These are phyloP conservation scores for Lactarius pseudohatsudake DNA, from an alignment of 768 basidiomycete species.

Conservation along the genomic window DNA sequence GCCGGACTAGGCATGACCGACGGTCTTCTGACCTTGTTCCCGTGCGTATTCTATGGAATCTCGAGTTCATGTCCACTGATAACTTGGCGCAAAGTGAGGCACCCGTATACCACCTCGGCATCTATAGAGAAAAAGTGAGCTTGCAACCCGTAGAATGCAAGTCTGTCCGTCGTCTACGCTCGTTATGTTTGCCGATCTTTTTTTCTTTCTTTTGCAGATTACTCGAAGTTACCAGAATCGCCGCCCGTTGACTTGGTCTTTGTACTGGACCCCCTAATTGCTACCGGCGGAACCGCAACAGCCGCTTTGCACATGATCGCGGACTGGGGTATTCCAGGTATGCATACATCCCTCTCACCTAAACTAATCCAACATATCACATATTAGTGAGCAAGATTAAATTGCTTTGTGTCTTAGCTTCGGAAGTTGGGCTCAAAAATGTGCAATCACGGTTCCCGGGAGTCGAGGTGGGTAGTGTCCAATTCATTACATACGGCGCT, in stretches of 20 bases:
- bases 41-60: slow-evolving; percentile 46
- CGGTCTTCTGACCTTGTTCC: slow-evolving; percentile 80
- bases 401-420: slow-evolving; percentile 79
- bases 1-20: slow-evolving; percentile 95
- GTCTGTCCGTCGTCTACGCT: slow-evolving; percentile 27
- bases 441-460: slow-evolving; percentile 70
- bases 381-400: slow-evolving; percentile 66
- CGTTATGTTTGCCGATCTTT: not conserved
- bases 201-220: slow-evolving; percentile 52
- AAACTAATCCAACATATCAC: not conserved
- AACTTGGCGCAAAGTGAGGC: slow-evolving; percentile 49
- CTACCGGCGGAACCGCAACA: slow-evolving; percentile 89
- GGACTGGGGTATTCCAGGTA: slow-evolving; percentile 80
- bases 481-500: not conserved
- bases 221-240: slow-evolving; percentile 80
- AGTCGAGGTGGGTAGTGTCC: slow-evolving; percentile 59
- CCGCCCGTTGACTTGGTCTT: slow-evolving; percentile 82
- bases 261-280: slow-evolving; percentile 89
- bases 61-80: not conserved
- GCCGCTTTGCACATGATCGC: slow-evolving; percentile 85
- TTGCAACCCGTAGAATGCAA: slow-evolving; percentile 90
- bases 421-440: slow-evolving; percentile 65
- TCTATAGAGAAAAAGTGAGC: slow-evolving; percentile 84
- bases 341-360: slow-evolving; percentile 26
- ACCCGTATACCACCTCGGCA: slow-evolving; percentile 86